Evolutionary conservation across 2,329 filamentous ascomycete species (phyloP), one percentile per base, ranked within the genome.

Genomic region (Diaporthe citri): DNA sequence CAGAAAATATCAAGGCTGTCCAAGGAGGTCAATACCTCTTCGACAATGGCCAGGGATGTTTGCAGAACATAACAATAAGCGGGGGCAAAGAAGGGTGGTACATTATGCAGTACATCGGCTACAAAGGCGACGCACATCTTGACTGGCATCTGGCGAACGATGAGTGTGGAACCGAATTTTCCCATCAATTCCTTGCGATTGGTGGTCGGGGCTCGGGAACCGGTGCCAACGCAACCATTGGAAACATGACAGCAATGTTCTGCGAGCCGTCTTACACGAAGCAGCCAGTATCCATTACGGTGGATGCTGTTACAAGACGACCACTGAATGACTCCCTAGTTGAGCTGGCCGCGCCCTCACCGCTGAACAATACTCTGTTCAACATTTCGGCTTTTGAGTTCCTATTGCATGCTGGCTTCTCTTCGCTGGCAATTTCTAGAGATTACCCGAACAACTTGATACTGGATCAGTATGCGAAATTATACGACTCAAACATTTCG

Each of bases 241-340:
- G 10, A 9, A 75, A 80, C 17, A 74, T 83, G 0, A 86, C 84
- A 0, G 82, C 83, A 0, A 31, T 86, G 0, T 90, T 85, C 64
- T 90, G 88, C 64, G 79, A 85, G 31, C 75, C 87, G 0, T 77
- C 46, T 0, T 91, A 90, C 73, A 86, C 84, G 66, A 81, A 83
- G n/a, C 87, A 89, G 52, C 17, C 81, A 0, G 87, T 88, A 0
- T 78, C 80, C 0, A 85, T 87, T 0, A 86, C 82, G 0, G 81
- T 91, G 0, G 69, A 74, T 1, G 74, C 80, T 0, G 0, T 17
- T 0, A 76, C 41, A 0, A 43, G 76, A 0, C 70, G 72, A 1
- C 82, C 81, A 0, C 3, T 77, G 2, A 66, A 75, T 0, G 43
- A 43, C 0, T 76, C 74, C 0, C 52, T 83, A 0, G 36, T 76